Evolutionary conservation across 371 early-diverging fungal genomes (phyloP), one percentile per base, ranked within the genome.

Genomic region (Mortierella sp.): DNA sequence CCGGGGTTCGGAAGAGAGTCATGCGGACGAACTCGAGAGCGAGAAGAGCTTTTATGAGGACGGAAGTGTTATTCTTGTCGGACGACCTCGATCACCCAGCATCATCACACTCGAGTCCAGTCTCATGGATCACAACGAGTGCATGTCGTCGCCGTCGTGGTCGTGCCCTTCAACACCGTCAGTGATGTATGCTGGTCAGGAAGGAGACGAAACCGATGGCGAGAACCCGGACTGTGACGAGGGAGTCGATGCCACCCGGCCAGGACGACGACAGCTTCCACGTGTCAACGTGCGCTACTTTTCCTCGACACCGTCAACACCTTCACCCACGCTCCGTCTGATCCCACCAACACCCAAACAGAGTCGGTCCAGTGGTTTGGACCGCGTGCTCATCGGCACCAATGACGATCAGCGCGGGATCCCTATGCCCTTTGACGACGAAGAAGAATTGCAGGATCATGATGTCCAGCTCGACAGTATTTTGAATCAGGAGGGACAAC

Each of bases 341-440:
- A 84, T 84, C 71, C 85, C 85, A 43, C 85, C 85, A 54, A 84
- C 85, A 14, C 85, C 85, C 8, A 84, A 78, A 38, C 73, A 75
- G 21, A 46, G 63, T 24, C 71, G 71, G 38, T 38, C 73, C 2
- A 56, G 55, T n/a, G 78, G 35, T 73, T 11, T 35, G 55, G 71
- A 71, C 41, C 55, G 38, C 27, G 58, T 54, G 35, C 16, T 38
- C 48, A 38, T 35, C 43, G 38, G 18, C 0, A 8, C 29, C 4
- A 71, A 29, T 5, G 83, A 82, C n/a, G 74, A 76, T 8, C 76
- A 79, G 44, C 78, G 83, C 10, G 83, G 83, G 24, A 79, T 83
- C 24, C 75, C 75, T 29, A 18, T 83, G 46, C 72, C 56, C 1
- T 79, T 74, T 49, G 83, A 76, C 24, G 76, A 76, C 48, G 71